Conservation (phyloP, 306 rosid genomes). For the Gillenia trifoliata region DNA sequence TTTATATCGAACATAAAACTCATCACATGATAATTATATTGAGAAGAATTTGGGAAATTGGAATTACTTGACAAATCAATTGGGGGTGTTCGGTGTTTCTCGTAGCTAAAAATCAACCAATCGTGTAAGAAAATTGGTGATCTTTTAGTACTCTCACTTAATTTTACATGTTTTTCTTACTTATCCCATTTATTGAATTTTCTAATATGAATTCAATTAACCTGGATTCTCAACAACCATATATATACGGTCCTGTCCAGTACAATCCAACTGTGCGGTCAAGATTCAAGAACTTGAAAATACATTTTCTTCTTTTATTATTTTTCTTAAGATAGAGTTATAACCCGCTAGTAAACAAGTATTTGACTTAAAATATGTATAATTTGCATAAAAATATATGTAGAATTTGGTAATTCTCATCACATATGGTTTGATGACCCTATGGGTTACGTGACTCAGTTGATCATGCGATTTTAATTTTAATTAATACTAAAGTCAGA, state of each 20-base stretch:
- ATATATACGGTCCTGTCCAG: not conserved
- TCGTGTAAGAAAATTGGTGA: too few relatives aligned
- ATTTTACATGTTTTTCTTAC: not conserved
- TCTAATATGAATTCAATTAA: not conserved
- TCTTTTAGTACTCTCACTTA: not conserved
- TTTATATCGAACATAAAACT: too few relatives aligned
- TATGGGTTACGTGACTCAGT: not conserved
- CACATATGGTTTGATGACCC: not conserved
- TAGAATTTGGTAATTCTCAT: not conserved
- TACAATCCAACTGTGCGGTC: not conserved
- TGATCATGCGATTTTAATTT: not conserved
- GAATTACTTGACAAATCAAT: too few relatives aligned
- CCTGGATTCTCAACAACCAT: slow-evolving; percentile 5
- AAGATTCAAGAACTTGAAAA: not conserved
- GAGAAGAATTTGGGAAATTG: too few relatives aligned
- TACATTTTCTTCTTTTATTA: not conserved
- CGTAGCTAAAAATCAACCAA: too few relatives aligned
- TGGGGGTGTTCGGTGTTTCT: too few relatives aligned
- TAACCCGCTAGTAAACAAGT: not conserved
- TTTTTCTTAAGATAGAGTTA: not conserved
- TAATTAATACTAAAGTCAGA: not conserved
- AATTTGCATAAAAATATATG: too few relatives aligned
- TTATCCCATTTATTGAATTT: not conserved
- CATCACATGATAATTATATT: too few relatives aligned
- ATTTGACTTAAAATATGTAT: not conserved